phyloP scores from a whole-genome alignment of 148 eudicot genomes.

The Silene uniflora region DNA sequence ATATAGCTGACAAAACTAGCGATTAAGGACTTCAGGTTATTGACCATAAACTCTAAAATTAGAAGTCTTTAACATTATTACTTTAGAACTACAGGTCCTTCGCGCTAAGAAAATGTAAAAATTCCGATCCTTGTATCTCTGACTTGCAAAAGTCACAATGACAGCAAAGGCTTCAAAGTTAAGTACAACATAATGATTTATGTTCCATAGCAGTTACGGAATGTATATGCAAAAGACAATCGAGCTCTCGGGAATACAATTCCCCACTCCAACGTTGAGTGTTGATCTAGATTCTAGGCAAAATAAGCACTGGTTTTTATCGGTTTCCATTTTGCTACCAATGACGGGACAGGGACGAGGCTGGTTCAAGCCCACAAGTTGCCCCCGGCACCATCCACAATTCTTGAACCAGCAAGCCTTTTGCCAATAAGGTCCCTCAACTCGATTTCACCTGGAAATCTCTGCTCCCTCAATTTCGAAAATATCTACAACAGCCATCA shows the following conservation, averaged over 20 bases:
- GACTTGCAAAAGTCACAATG: not conserved
- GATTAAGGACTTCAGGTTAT: too few relatives aligned
- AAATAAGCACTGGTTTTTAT: not conserved
- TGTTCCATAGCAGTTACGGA: not conserved
- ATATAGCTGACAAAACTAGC: too few relatives aligned
- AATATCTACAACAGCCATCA: constrained; percentile 48
- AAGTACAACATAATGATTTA: not conserved
- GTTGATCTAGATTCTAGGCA: not conserved
- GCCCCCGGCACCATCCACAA: constrained; percentile 40
- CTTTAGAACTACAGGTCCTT: too few relatives aligned
- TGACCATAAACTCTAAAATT: too few relatives aligned
- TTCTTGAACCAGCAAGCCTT: constrained; percentile 42
- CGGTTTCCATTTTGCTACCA: not conserved
- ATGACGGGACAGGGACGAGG: not conserved
- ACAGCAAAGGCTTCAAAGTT: not conserved
- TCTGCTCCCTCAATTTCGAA: constrained; percentile 73
- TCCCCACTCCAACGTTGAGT: not conserved
- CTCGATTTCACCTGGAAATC: constrained; percentile 95
- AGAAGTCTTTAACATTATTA: too few relatives aligned
- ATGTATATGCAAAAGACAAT: constrained; percentile 12
- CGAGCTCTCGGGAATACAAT: not conserved
- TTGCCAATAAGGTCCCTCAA: constrained; percentile 59
- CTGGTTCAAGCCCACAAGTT: constrained; percentile 31
- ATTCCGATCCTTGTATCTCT: too few relatives aligned
- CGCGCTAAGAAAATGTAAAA: too few relatives aligned